Evolutionary conservation across 2,329 filamentous ascomycete genomes (phyloP), one percentile per base, ranked within the genome.

Genomic region (Diaporthe aspalathi): DNA sequence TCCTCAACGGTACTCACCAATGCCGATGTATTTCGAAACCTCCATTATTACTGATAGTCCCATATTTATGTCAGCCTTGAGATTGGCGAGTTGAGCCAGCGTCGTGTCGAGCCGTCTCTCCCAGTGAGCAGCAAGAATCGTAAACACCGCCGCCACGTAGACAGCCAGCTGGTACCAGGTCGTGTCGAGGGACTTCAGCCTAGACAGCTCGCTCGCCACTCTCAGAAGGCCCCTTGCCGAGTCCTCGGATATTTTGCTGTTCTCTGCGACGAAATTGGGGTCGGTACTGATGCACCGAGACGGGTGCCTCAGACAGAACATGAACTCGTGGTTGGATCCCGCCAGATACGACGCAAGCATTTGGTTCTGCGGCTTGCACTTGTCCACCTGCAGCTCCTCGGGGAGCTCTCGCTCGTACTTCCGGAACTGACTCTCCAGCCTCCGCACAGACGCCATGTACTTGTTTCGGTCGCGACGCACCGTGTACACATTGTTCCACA

Each of bases 401-500:
- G 93, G 93, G 11, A 94, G 83, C 14, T 87, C 84, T 0, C 90
- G 87, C 72, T 89, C 86, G 88, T 91, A 94, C 14, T 85, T 83
- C 27, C 86, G 82, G 20, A 93, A 83, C 74, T 91, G 89, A 11
- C 85, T 84, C 76, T 96, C 92, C 11, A 97, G 84, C 1, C 86
- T 85, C 54, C 87, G 86, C 38, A 96, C 86, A 3, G 89, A 87
- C 3, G 86, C 82, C 43, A 90, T 81, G 78, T 96, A 95, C 43
- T 84, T 86, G n/a, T 83, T 85, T 1, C 90, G 84, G 52, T 90
- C 88, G 65, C 89, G 86, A 40, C 88, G 87, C 14, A 93, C 88
- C 53, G 91, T 88, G 81, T 95, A 95, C n/a, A 97, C 87, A 49
- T 89, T 91, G 75, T 89, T 88, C 79, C 92, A 94, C 80, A 97